Base-by-base conservation (phyloP, 2,329 filamentous ascomycete species). In the Claviceps sp. region DNA sequence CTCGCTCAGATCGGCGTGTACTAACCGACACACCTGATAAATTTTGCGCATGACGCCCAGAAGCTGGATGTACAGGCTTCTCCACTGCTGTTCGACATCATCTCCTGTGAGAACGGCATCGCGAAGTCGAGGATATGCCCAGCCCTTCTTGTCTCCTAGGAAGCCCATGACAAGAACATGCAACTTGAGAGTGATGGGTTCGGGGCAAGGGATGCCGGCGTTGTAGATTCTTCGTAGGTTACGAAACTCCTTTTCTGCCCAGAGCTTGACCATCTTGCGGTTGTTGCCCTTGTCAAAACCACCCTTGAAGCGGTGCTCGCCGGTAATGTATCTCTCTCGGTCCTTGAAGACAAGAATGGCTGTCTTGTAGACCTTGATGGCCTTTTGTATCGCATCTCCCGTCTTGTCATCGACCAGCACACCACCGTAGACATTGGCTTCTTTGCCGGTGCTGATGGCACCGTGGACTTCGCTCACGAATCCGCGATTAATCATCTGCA, bases 291-390 rank as follows among this genome's bases (percentile, higher is more conserved):
- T 97, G 70, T 91, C 93, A 65, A 91, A 93, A 48, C 91, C 91
- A 55, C 82, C 78, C 59, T 88, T 81, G 74, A 98, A 98, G 23
- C 93, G 78, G 69, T 90, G 89, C 69, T 98, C 93, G 58, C 93
- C 93, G 1, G 85, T 86, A 56, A 98, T 93, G 68, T 98, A 98
- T 62, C 89, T 85, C 69, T 96, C 90, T 53, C 93, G 80, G 69
- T 98, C 93, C 71, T 97, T 97, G 80, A 98, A 98, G 23, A 94
- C 89, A 36, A 98, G 73, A 57, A 98, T 98, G 51, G 87, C 86
- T 7, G 93, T 98, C 77, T 98, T 98, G 80, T 98, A 98, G 49
- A 98, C 88, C 71, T 98, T 98, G 74, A 97, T 89, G 13, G 93
- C 93, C 47, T 88, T 81, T 62, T 95, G 88, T 0, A 82, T 69